Evolutionary conservation across 2,329 filamentous ascomycete genomes (phyloP).

Genomic region (Penicillium vulpinum): DNA sequence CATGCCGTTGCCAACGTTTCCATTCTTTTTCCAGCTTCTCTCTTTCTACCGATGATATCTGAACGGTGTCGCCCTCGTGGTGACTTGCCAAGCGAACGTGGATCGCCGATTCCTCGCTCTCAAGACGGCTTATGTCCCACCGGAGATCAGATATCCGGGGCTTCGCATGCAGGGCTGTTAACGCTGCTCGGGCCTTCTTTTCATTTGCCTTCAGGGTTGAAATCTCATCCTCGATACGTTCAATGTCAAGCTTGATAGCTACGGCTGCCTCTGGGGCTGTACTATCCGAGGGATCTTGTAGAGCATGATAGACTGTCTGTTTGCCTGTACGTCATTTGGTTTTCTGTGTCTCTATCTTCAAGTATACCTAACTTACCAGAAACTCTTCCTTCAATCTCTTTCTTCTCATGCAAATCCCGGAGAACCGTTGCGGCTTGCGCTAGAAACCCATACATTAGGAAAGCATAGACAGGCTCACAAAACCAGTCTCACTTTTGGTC

Average conservation of each 20-base stretch:
- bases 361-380: conserved; percentile 45
- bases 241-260: conserved; percentile 52
- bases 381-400: conserved; percentile 58
- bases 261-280: conserved; percentile 51
- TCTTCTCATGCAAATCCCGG: conserved; percentile 62
- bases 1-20: conserved; percentile 46
- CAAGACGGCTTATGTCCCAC: conserved; percentile 44
- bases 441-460: conserved; percentile 20
- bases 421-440: conserved; percentile 61
- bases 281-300: conserved; percentile 54
- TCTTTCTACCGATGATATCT: conserved; percentile 52
- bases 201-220: conserved; percentile 47
- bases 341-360: background rate
- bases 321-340: conserved; percentile 50
- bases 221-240: conserved; percentile 48
- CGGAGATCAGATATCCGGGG: conserved; percentile 55
- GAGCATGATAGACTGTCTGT: conserved; percentile 61
- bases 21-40: conserved; percentile 49
- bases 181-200: conserved; percentile 51
- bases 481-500: conserved; percentile 51
- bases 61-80: conserved; percentile 40
- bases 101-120: conserved; percentile 47
- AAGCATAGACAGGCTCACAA: conserved; percentile 3
- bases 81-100: conserved; percentile 43
- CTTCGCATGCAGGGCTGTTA: conserved; percentile 49